phyloP scores from a whole-genome alignment of 1,284 basidiomycete species.

The Mycocalia duriaeana region DNA sequence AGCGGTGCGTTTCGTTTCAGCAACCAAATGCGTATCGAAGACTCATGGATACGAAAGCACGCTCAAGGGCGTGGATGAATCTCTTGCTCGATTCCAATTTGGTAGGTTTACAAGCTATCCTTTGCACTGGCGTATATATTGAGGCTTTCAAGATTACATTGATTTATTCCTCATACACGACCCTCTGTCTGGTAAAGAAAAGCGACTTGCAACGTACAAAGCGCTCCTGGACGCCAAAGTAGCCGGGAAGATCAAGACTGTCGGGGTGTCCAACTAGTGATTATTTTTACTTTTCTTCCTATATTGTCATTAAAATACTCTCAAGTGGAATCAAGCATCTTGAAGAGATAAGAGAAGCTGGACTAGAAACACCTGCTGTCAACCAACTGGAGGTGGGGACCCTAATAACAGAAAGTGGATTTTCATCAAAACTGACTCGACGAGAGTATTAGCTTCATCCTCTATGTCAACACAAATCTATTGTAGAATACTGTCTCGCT shows the following conservation, averaged over 20 bases:
- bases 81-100: conserved; percentile 48
- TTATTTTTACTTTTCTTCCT: conserved; percentile 14
- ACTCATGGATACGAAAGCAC: conserved; percentile 57
- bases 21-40: conserved; percentile 57
- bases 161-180: conserved; percentile 80
- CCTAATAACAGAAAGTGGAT: background rate
- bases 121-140: background rate
- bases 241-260: conserved; percentile 62
- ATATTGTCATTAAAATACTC: background rate
- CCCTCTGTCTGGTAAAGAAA: conserved; percentile 52
- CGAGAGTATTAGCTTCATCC: conserved; percentile 72
- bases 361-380: conserved; percentile 62
- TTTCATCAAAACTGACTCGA: background rate
- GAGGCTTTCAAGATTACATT: conserved; percentile 48
- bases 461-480: conserved; percentile 75
- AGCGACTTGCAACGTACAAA: conserved; percentile 59
- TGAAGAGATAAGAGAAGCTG: conserved; percentile 64
- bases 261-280: conserved; percentile 80
- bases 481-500: conserved; percentile 71
- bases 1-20: conserved; percentile 23
- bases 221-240: conserved; percentile 55
- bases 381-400: conserved; percentile 76
- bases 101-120: conserved; percentile 29
- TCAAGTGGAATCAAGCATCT: conserved; percentile 71
- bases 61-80: conserved; percentile 49